Evolutionary conservation across 129 eudicot species (phyloP).

Genomic region (Escallonia rubra): DNA sequence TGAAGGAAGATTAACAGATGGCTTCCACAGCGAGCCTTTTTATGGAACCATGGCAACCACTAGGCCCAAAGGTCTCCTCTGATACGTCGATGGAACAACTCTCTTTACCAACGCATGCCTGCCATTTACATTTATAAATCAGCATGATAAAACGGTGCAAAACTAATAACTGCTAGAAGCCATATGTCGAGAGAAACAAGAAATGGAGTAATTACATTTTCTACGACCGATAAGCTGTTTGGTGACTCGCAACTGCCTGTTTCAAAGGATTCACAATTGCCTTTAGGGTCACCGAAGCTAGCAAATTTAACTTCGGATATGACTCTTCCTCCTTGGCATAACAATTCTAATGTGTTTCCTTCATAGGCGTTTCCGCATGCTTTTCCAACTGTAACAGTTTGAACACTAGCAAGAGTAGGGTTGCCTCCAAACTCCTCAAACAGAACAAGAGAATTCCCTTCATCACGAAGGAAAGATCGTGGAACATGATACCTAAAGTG

Average conservation of each 20-base stretch:
- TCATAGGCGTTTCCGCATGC: neutral
- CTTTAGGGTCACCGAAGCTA: conserved; percentile 33
- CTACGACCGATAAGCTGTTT: conserved; percentile 1
- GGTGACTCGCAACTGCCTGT: conserved; percentile 19
- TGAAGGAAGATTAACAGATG: neutral
- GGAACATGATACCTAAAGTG: neutral
- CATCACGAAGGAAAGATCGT: neutral
- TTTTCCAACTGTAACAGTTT: neutral
- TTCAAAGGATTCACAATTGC: conserved; percentile 22
- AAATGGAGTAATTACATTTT: neutral
- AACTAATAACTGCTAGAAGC: neutral
- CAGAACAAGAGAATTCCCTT: neutral
- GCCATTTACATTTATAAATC: neutral
- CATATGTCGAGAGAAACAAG: too few relatives aligned
- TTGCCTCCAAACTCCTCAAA: conserved; percentile 1
- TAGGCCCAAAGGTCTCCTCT: neutral
- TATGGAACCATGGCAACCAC: neutral
- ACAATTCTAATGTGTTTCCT: neutral
- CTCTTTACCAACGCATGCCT: conserved; percentile 12
- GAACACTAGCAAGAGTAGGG: neutral
- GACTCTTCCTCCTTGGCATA: conserved; percentile 9
- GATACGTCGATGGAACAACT: neutral
- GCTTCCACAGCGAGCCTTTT: conserved; percentile 16
- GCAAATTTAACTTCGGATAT: conserved; percentile 1
- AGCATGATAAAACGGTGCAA: neutral